Conservation (phyloP, 495 filamentous ascomycete genomes). For the Platismatia glauca region DNA sequence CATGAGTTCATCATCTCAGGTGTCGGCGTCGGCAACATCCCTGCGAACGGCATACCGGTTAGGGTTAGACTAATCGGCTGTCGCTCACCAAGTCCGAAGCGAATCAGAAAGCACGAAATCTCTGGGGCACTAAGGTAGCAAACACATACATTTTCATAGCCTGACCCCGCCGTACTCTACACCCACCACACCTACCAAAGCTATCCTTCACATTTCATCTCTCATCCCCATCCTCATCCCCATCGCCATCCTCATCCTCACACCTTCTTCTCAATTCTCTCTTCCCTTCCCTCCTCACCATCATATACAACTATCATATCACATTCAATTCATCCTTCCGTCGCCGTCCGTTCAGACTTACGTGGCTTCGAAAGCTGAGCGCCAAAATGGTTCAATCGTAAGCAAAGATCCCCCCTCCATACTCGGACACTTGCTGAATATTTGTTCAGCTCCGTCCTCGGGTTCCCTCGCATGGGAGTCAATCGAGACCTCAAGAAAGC, state of each 20-base stretch:
- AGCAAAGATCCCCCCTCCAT: slow-evolving; percentile 22
- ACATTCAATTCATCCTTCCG: background rate
- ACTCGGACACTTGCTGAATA: slow-evolving; percentile 4
- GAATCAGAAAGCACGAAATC: background rate
- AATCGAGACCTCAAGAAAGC: slow-evolving; percentile 99
- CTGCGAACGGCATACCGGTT: background rate
- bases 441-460: slow-evolving; percentile 51
- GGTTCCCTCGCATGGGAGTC: slow-evolving; percentile 90
- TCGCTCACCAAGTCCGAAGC: background rate
- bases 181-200: no score
- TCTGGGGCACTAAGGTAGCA: background rate
- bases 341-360: background rate
- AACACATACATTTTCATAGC: background rate
- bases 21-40: background rate
- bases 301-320: background rate
- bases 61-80: background rate
- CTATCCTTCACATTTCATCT: background rate
- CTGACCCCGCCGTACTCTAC: background rate
- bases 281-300: background rate
- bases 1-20: background rate
- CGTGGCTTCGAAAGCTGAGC: slow-evolving; percentile 18
- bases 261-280: background rate
- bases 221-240: background rate
- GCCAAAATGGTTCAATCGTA: slow-evolving; percentile 76
- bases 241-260: background rate